These are phyloP conservation scores for Trametopsis cervina DNA, from an alignment of 768 basidiomycete species.

Conservation along the genomic window DNA sequence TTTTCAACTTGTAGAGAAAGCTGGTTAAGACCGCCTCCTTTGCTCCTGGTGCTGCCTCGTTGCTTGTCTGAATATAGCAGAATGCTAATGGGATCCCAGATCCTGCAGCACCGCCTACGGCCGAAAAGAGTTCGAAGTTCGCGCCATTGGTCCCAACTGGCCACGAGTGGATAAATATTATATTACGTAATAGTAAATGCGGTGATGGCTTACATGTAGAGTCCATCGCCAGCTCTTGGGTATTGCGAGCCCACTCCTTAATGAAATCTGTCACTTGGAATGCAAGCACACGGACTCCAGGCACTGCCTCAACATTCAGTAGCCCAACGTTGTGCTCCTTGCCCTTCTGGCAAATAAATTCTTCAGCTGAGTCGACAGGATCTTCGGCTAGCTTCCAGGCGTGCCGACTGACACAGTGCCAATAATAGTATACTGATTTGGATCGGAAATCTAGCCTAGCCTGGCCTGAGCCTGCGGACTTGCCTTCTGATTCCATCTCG, in stretches of 20 bases:
- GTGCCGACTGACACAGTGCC: slow-evolving; percentile 1
- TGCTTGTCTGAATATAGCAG: slow-evolving; percentile 15
- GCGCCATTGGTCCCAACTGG: slow-evolving; percentile 29
- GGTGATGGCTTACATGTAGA: slow-evolving; percentile 8
- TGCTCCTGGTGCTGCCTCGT: slow-evolving; percentile 14
- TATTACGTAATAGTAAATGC: background rate
- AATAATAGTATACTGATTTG: slow-evolving; percentile 9
- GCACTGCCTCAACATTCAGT: slow-evolving; percentile 4
- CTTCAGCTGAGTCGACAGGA: slow-evolving; percentile 7
- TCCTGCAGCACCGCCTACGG: slow-evolving; percentile 27
- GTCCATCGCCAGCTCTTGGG: slow-evolving; percentile 13
- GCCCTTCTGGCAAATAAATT: background rate
- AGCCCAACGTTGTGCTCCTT: slow-evolving; percentile 2
- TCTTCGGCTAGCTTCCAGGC: slow-evolving; percentile 3
- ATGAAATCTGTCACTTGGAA: slow-evolving; percentile 11
- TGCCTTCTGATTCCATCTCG: background rate
- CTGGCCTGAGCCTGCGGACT: no score
- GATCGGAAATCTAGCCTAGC: no score
- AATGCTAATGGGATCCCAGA: slow-evolving; percentile 28
- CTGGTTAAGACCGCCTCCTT: slow-evolving; percentile 24
- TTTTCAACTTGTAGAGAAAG: slow-evolving; percentile 21
- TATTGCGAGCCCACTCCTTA: slow-evolving; percentile 1
- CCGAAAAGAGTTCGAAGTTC: slow-evolving; percentile 26
- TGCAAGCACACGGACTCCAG: slow-evolving; percentile 6
- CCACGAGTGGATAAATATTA: background rate